Base-by-base conservation (phyloP, 2,329 filamentous ascomycete species). In the Hypoxylon sp. region DNA sequence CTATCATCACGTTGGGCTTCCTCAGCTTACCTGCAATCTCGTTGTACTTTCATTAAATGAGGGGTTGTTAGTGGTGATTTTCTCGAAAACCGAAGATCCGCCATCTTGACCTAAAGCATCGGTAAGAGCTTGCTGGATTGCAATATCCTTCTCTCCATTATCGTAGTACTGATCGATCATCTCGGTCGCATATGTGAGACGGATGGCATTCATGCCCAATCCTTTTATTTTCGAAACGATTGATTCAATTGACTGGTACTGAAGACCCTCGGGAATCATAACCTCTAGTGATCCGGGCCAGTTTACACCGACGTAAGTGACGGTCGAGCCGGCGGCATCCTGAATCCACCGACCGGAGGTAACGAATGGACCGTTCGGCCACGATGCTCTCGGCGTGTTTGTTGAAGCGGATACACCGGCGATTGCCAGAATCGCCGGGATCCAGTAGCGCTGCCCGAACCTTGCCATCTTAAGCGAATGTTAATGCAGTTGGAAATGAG, bases 211-310 rank as follows among this genome's bases (percentile, higher is more conserved):
- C 75, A 87, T 81, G n/a, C 82, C 82, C 1, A 86, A 62, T 48
- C 75, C 75, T 58, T 83, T 84, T 58, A 86, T 76, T 64, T 77
- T 77, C 1, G 75, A 68, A 0, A 85, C 78, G 19, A 87, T 82
- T 2, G 68, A 69, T 25, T 75, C 71, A 30, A 87, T 73, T 0
- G 82, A 85, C 23, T 79, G 77, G 66, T 84, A 84, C 62, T 87
- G 83, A 0, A 87, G 74, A 2, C 84, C 84, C 59, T 87, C 83
- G 0, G 83, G 83, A 0, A 87, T 73, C 83, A 87, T 86, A 7
- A 78, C 74, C 23, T 85, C 82, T 21, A 76, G 77, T 3, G 79
- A 77, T 0, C 81, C 83, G 0, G 82, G 81, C 83, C 83, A 87
- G 61, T 87, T 87, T 8, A 76, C 78, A 1, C 83, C 82, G 3